Evolutionary conservation across 164 flowering plant genomes (phyloP).

Genomic region (Magnolia officinalis): DNA sequence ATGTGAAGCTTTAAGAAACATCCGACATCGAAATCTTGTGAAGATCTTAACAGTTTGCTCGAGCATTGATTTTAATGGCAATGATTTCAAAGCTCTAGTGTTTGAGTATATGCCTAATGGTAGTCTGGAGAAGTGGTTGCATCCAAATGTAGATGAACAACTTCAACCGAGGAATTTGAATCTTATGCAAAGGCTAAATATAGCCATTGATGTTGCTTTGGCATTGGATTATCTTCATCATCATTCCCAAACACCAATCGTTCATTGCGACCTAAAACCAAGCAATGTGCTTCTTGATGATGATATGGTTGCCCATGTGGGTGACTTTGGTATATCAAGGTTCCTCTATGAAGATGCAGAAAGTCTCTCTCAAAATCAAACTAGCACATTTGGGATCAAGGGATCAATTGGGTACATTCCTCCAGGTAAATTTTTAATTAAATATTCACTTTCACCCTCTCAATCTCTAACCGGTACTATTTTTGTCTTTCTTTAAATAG

Average conservation of each 20-base stretch:
- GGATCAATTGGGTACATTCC: constrained; percentile 37
- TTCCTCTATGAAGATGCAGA: constrained; percentile 7
- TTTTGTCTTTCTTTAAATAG: not conserved
- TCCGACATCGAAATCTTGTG: not conserved
- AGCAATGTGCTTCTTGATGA: constrained; percentile 33
- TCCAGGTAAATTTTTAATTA: constrained; percentile 30
- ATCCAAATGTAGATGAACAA: not conserved
- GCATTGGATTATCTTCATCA: constrained; percentile 33
- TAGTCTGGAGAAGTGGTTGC: not conserved
- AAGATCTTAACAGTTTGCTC: not conserved
- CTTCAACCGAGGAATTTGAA: not conserved
- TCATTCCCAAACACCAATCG: constrained; percentile 15
- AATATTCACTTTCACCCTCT: not conserved
- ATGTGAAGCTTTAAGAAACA: not conserved
- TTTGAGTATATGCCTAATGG: not conserved
- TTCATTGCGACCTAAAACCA: constrained; percentile 36
- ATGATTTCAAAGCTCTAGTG: constrained; percentile 1
- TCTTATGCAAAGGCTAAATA: not conserved
- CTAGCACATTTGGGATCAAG: constrained; percentile 21
- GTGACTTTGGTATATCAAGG: constrained; percentile 35
- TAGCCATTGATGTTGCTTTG: constrained; percentile 29
- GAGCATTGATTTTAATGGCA: not conserved
- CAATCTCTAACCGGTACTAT: no score
- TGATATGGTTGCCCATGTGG: constrained; percentile 31
- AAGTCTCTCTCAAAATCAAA: constrained; percentile 2